phyloP scores from a whole-genome alignment of 108 stramenopile species.

The Discostella stelligeroides region DNA sequence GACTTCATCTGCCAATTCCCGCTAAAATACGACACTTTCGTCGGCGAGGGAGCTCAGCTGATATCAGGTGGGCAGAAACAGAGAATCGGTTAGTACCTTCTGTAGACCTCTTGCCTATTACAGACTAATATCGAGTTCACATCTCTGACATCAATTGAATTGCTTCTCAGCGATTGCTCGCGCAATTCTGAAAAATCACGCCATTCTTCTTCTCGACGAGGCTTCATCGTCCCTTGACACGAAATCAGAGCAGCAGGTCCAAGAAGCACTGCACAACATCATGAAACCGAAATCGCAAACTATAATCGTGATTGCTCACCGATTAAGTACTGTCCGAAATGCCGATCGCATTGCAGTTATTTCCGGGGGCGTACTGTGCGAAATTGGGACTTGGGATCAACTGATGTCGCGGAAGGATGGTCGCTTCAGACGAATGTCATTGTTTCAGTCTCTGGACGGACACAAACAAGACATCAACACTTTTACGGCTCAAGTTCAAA shows the following conservation, averaged over 20 bases:
- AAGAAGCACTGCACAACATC: constrained; percentile 49
- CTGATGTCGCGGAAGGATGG: constrained; percentile 38
- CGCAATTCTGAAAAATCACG: constrained; percentile 27
- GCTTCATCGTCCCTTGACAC: constrained; percentile 47
- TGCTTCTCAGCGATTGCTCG: constrained; percentile 44
- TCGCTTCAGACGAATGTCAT: constrained; percentile 18
- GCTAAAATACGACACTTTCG: constrained; percentile 54
- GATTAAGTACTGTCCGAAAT: constrained; percentile 53
- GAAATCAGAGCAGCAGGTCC: constrained; percentile 51
- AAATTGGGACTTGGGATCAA: constrained; percentile 63
- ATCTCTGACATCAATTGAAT: too few relatives aligned
- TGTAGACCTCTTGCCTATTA: too few relatives aligned
- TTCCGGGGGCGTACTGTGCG: constrained; percentile 41
- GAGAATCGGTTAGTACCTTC: constrained; percentile 33
- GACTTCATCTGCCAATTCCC: constrained; percentile 42
- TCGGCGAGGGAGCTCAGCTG: constrained; percentile 59
- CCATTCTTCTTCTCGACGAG: not conserved
- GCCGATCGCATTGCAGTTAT: constrained; percentile 67
- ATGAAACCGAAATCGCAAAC: constrained; percentile 26
- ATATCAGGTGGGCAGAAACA: constrained; percentile 63
- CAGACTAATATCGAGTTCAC: too few relatives aligned
- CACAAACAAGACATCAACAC: not conserved
- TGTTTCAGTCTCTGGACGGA: constrained; percentile 7
- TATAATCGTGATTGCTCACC: constrained; percentile 47
- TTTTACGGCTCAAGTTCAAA: not conserved